Conservation (phyloP, 2,329 filamentous ascomycete species). For the Pseudocercospora pini-densiflorae region DNA sequence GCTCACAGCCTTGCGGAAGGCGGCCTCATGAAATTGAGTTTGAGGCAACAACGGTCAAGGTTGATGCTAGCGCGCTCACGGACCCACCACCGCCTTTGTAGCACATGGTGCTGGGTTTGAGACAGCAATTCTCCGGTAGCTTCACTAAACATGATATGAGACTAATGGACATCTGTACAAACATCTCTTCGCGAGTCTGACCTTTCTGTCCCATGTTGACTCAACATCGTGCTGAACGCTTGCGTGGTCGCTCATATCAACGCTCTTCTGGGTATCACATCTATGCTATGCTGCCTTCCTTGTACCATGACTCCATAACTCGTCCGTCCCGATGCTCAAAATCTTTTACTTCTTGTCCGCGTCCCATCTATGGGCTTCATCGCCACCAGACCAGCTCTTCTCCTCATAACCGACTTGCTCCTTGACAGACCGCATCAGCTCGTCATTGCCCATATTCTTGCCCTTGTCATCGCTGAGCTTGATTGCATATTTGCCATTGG, state of each 20-base stretch:
- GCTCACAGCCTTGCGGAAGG: neutral
- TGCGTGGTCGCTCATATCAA: neutral
- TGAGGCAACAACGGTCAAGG: neutral
- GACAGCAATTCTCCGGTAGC: too few relatives aligned
- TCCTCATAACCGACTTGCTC: slow-evolving; percentile 83
- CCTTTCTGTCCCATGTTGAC: neutral
- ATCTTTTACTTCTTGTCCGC: slow-evolving; percentile 36
- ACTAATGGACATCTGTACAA: too few relatives aligned
- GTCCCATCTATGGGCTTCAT: slow-evolving; percentile 85
- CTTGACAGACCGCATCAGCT: slow-evolving; percentile 82
- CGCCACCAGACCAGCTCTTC: slow-evolving; percentile 78
- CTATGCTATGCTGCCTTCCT: slow-evolving; percentile 11
- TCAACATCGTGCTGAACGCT: neutral
- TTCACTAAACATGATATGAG: too few relatives aligned
- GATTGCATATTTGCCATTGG: slow-evolving; percentile 77
- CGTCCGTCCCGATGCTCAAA: neutral
- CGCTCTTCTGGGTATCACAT: slow-evolving; percentile 15
- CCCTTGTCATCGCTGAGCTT: slow-evolving; percentile 89
- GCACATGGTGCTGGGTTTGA: too few relatives aligned
- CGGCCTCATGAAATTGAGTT: neutral
- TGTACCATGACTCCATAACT: neutral
- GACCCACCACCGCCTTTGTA: neutral
- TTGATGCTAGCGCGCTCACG: neutral
- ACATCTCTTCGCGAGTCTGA: neutral
- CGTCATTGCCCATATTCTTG: slow-evolving; percentile 91